Evolutionary conservation across 495 filamentous ascomycete genomes (phyloP).

Genomic region (Aspergillus avenaceus): DNA sequence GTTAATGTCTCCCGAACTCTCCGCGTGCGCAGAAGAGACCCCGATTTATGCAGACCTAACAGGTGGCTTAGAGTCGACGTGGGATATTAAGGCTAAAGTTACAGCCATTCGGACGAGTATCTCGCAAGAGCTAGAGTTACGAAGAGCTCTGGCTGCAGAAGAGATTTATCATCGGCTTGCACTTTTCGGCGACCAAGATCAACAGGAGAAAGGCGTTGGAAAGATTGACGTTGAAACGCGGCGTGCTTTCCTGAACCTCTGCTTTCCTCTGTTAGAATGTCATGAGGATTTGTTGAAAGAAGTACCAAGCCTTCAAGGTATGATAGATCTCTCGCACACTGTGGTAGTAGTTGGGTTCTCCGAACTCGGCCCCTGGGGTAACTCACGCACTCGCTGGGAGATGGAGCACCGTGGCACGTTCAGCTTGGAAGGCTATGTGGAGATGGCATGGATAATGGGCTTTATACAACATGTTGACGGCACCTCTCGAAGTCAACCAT

Average conservation of each 20-base stretch:
- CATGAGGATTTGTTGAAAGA: constrained; percentile 55
- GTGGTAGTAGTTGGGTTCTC: constrained; percentile 96
- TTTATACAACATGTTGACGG: constrained; percentile 98
- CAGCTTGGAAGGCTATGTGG: constrained; percentile 96
- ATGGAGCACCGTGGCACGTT: constrained; percentile 97
- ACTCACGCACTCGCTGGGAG: constrained; percentile 95
- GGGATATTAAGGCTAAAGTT: constrained; percentile 18
- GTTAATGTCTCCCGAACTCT: constrained; percentile 91
- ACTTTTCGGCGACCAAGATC: constrained; percentile 76
- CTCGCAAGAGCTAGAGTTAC: constrained; percentile 69
- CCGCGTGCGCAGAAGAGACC: constrained; percentile 61
- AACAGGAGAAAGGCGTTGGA: not conserved
- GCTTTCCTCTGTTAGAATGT: constrained; percentile 70
- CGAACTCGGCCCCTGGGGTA: constrained; percentile 96
- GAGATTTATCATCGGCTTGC: constrained; percentile 7
- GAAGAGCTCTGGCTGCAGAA: constrained; percentile 10
- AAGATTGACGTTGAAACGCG: constrained; percentile 55
- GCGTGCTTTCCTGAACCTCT: constrained; percentile 92
- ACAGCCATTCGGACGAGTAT: constrained; percentile 71
- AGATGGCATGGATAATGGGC: constrained; percentile 99
- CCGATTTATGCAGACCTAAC: constrained; percentile 24
- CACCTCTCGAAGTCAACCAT: constrained; percentile 87
- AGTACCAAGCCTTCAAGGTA: constrained; percentile 64
- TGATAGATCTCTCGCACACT: constrained; percentile 95
- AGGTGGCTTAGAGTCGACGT: constrained; percentile 16